Conservation (phyloP, 2,329 filamentous ascomycete species). For the Sporothrix pallida region DNA sequence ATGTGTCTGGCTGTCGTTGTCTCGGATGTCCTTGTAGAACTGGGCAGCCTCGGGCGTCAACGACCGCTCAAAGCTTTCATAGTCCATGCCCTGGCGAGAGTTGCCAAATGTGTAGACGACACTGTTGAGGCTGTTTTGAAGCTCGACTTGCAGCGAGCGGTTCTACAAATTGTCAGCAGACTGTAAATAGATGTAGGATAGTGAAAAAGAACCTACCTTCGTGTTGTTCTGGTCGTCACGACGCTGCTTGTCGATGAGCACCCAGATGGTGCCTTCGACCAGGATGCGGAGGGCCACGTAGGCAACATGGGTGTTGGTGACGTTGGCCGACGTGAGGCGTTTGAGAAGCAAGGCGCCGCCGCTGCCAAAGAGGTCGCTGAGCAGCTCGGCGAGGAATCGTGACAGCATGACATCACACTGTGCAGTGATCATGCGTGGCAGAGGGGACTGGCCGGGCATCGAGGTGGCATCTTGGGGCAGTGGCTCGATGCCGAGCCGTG, state of each 20-base stretch:
- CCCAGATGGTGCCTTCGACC: conserved; percentile 34
- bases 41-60: not conserved
- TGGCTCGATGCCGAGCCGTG: conserved; percentile 27
- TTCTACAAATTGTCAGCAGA: conserved; percentile 26
- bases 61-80: not conserved
- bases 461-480: conserved; percentile 26
- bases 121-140: conserved; percentile 34
- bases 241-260: conserved; percentile 38
- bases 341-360: not conserved
- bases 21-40: conserved; percentile 24
- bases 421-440: conserved; percentile 38
- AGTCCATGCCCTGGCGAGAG: conserved; percentile 24
- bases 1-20: not conserved
- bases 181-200: not conserved
- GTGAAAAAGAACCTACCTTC: not conserved
- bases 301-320: conserved; percentile 32
- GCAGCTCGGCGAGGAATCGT: conserved; percentile 29
- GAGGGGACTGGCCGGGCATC: conserved; percentile 24
- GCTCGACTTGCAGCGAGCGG: conserved; percentile 25
- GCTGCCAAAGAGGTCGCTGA: conserved; percentile 33
- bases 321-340: conserved; percentile 28
- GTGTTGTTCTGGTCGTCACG: conserved; percentile 36
- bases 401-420: conserved; percentile 37
- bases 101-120: conserved; percentile 29
- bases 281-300: conserved; percentile 37